Evolutionary conservation across 2,329 filamentous ascomycete genomes (phyloP).

Genomic region (Cladobotryum protrusum): DNA sequence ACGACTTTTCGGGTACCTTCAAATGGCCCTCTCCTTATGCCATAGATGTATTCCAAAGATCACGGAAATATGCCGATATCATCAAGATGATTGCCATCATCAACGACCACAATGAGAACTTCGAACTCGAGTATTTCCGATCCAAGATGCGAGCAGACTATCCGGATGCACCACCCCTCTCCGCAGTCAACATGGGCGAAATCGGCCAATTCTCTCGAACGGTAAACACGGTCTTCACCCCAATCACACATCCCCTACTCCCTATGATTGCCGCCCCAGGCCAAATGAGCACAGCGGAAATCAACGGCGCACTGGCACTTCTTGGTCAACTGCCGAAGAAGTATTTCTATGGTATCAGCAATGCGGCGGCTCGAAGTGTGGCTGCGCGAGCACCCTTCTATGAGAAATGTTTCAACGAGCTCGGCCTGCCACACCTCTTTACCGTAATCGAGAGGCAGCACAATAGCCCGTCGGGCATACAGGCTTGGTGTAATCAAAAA

Average conservation of each 20-base stretch:
- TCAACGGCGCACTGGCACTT: constrained; percentile 70
- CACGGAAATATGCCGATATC: constrained; percentile 71
- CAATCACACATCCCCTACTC: constrained; percentile 78
- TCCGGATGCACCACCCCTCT: constrained; percentile 65
- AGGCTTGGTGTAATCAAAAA: constrained; percentile 64
- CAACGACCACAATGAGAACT: constrained; percentile 76
- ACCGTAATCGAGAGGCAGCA: constrained; percentile 65
- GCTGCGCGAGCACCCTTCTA: constrained; percentile 78
- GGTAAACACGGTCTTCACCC: constrained; percentile 79
- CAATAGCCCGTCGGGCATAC: constrained; percentile 59
- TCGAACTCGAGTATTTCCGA: constrained; percentile 84
- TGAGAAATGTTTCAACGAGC: constrained; percentile 74
- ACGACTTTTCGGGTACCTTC: constrained; percentile 80
- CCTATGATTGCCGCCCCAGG: constrained; percentile 81
- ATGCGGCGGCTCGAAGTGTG: constrained; percentile 53
- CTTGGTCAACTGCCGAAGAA: constrained; percentile 76
- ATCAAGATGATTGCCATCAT: constrained; percentile 89
- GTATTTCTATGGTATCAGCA: constrained; percentile 74
- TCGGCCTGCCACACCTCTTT: constrained; percentile 81
- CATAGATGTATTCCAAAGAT: constrained; percentile 64
- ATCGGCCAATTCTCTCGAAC: constrained; percentile 79
- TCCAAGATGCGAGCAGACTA: constrained; percentile 66
- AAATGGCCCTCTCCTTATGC: constrained; percentile 74
- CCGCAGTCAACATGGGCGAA: constrained; percentile 81
- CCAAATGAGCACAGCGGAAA: constrained; percentile 78